A percentile compares a stretch with the other conserved stretches of the same genome.
Evolutionary conservation across 345 rosid genomes (phyloP).

Genomic region (Turritis glabra): DNA sequence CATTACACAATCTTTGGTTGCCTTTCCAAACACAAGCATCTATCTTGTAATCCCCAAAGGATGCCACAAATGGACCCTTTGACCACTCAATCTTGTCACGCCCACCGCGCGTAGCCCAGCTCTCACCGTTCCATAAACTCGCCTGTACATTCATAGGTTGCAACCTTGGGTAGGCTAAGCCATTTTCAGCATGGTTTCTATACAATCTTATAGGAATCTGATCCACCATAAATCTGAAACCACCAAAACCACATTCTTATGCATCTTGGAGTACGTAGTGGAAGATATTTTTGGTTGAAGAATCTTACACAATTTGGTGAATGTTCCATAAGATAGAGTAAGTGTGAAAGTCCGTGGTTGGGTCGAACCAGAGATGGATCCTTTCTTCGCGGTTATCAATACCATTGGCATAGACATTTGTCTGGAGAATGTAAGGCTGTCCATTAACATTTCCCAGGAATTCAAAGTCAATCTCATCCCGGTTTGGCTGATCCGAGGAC

Average conservation of each 20-base stretch:
- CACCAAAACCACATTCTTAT: not conserved
- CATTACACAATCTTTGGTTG: conserved; percentile 60
- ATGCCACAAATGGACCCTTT: conserved; percentile 67
- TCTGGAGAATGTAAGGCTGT: conserved; percentile 77
- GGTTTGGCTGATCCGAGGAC: conserved; percentile 70
- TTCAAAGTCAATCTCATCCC: conserved; percentile 83
- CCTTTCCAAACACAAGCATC: conserved; percentile 80
- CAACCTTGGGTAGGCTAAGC: conserved; percentile 69
- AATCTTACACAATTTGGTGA: conserved; percentile 78
- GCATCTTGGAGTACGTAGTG: not conserved
- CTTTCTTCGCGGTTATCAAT: conserved; percentile 74
- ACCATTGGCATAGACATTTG: conserved; percentile 74
- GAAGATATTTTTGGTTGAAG: not conserved
- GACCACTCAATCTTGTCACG: conserved; percentile 77
- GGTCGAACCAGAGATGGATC: conserved; percentile 89
- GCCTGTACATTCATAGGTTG: conserved; percentile 70
- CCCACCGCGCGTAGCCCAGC: conserved; percentile 90
- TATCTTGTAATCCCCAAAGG: conserved; percentile 61
- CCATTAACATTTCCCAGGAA: conserved; percentile 74
- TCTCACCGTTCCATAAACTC: conserved; percentile 85
- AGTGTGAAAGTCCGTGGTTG: conserved; percentile 69
- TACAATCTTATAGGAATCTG: conserved; percentile 68
- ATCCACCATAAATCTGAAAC: conserved; percentile 75
- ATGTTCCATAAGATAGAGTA: conserved; percentile 84
- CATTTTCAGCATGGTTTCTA: conserved; percentile 74